Conservation (phyloP, 306 rosid genomes). For the Vicia sativa region DNA sequence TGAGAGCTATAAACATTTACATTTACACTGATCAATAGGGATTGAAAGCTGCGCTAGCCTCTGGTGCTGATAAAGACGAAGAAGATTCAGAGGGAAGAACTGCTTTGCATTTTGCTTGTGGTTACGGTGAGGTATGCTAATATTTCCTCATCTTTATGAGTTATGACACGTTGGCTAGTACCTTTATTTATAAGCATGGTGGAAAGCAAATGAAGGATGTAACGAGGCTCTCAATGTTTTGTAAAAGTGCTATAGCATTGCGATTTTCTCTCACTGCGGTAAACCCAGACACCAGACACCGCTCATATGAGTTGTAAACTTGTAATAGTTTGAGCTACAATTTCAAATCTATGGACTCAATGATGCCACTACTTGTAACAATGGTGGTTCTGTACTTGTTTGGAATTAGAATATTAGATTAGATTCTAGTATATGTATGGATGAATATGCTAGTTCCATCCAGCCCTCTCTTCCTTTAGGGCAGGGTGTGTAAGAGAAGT, state of each 20-base stretch:
- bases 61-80: slow-evolving; percentile 89
- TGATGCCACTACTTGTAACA: neutral
- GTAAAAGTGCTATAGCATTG: neutral
- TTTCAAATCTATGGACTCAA: neutral
- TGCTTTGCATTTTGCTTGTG: slow-evolving; percentile 97
- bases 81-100: slow-evolving; percentile 98
- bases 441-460: neutral
- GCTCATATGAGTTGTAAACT: neutral
- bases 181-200: slow-evolving; percentile 18
- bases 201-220: slow-evolving; percentile 15
- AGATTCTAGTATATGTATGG: neutral
- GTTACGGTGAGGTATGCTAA: slow-evolving; percentile 93
- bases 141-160: slow-evolving; percentile 7
- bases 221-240: neutral
- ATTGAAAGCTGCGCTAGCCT: slow-evolving; percentile 79
- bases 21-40: slow-evolving; percentile 57
- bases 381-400: neutral
- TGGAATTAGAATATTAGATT: slow-evolving; percentile 2
- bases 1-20: slow-evolving; percentile 35
- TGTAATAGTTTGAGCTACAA: neutral
- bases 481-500: neutral
- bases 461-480: neutral
- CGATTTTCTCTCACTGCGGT: neutral
- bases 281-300: neutral
- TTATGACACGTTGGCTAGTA: neutral